Conservation (phyloP, 2,329 filamentous ascomycete genomes). For the Diplocarpon rosae region DNA sequence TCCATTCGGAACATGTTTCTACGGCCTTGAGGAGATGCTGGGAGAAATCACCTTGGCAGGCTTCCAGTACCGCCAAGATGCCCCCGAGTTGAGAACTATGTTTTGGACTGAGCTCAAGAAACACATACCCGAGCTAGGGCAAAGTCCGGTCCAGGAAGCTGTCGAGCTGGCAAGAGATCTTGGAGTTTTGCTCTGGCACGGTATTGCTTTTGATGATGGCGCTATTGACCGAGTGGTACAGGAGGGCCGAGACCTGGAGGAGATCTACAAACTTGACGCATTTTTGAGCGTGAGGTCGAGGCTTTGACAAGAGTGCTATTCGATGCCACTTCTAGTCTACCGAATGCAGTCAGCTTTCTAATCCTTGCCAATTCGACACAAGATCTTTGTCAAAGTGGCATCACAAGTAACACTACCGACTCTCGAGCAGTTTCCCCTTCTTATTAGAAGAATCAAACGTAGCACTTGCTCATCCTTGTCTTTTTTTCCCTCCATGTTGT, state of each 20-base stretch:
- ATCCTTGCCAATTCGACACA: neutral
- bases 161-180: constrained; percentile 37
- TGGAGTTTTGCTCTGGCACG: constrained; percentile 51
- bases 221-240: constrained; percentile 46
- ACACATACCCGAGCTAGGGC: constrained; percentile 24
- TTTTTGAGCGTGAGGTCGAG: constrained; percentile 13
- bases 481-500: neutral
- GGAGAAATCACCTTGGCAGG: constrained; percentile 31
- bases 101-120: constrained; percentile 39
- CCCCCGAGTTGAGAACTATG: constrained; percentile 31
- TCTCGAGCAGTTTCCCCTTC: neutral
- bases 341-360: neutral
- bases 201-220: constrained; percentile 52
- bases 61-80: constrained; percentile 35
- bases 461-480: neutral
- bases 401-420: neutral
- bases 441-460: no score
- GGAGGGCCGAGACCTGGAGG: constrained; percentile 37
- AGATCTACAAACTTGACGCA: constrained; percentile 40
- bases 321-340: no score
- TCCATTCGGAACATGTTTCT: constrained; percentile 48
- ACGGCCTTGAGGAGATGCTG: constrained; percentile 49
- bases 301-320: neutral
- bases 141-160: constrained; percentile 23
- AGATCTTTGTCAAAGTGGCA: neutral